These are phyloP conservation scores for Camellia lanceoleosa DNA, from an alignment of 148 eudicot genomes.

Conservation along the genomic window DNA sequence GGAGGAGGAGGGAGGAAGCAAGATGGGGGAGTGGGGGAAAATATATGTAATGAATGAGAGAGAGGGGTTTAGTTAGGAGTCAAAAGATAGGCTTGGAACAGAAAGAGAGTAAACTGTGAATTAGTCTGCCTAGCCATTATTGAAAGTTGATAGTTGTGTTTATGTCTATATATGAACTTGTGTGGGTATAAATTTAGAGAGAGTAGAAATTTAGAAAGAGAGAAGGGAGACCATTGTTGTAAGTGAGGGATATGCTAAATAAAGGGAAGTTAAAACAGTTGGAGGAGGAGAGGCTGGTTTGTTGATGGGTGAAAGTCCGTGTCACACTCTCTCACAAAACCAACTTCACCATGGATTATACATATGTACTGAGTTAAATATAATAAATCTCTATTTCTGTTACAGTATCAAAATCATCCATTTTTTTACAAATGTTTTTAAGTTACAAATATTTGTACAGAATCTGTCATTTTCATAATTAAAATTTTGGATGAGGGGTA, in stretches of 20 bases:
- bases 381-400: no score
- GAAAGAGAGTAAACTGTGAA: conserved; percentile 6
- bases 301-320: conserved; percentile 16
- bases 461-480: no score
- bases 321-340: conserved; percentile 19
- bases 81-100: background rate
- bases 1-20: conserved; percentile 2
- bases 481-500: no score
- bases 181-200: background rate
- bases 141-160: no score
- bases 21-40: conserved; percentile 9
- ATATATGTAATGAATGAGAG: conserved; percentile 8
- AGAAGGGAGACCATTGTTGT: background rate
- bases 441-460: no score
- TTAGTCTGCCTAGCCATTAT: background rate
- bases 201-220: background rate
- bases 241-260: conserved; percentile 11
- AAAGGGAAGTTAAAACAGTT: conserved; percentile 11
- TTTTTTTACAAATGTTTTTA: no score
- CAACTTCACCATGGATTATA: conserved; percentile 9
- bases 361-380: no score
- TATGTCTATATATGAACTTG: background rate
- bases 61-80: conserved; percentile 9
- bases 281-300: conserved; percentile 22
- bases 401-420: no score